Conservation (phyloP, 305 asterid genomes). For the Nicotiana rustica region DNA sequence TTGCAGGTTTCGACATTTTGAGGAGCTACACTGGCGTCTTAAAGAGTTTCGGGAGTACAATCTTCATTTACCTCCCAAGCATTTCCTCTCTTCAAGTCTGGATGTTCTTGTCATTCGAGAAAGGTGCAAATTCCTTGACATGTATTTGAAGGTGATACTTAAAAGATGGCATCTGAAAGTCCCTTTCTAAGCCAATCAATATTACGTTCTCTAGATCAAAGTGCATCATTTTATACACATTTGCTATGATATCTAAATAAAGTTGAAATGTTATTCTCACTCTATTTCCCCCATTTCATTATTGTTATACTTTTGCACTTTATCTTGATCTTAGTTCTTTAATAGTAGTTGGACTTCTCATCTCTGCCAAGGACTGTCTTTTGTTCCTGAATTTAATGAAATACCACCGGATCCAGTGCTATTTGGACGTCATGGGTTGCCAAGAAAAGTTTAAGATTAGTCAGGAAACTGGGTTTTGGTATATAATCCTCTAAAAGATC, state of each 20-base stretch:
- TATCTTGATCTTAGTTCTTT: conserved; percentile 18
- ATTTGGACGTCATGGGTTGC: conserved; percentile 12
- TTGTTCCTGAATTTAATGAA: conserved; percentile 10
- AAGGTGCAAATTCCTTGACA: conserved; percentile 91
- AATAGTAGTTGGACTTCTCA: conserved; percentile 7
- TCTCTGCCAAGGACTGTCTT: conserved; percentile 1
- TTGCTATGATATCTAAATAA: conserved; percentile 14
- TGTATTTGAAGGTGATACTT: conserved; percentile 80
- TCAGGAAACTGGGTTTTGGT: conserved; percentile 25
- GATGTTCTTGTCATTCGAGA: conserved; percentile 79
- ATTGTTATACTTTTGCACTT: conserved; percentile 12
- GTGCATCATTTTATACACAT: neutral
- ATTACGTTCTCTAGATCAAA: neutral
- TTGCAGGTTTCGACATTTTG: conserved; percentile 89
- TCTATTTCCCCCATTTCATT: neutral
- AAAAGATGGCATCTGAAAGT: conserved; percentile 29
- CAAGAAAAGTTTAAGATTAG: conserved; percentile 14
- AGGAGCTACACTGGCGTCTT: conserved; percentile 94
- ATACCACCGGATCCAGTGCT: neutral
- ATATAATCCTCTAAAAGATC: neutral
- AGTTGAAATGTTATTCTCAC: conserved; percentile 10
- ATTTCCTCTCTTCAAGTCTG: conserved; percentile 88
- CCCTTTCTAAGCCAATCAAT: conserved; percentile 25
- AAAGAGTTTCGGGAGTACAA: conserved; percentile 87
- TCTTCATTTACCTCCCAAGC: conserved; percentile 99